Evolutionary conservation across 495 filamentous ascomycete genomes (phyloP), one percentile per base, ranked within the genome.

Genomic region (Mycothermus thermophilus): DNA sequence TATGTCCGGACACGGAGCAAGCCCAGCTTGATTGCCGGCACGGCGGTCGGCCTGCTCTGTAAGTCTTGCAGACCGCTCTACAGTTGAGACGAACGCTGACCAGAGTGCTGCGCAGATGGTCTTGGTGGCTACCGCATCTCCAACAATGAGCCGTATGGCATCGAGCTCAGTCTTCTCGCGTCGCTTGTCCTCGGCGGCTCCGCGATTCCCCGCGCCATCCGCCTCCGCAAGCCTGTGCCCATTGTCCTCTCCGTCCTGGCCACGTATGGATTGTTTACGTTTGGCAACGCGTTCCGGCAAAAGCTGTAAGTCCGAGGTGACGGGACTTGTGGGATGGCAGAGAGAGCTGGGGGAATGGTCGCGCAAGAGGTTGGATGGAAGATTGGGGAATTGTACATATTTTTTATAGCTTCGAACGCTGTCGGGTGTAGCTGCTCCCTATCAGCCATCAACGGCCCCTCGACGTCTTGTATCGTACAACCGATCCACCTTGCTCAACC

Each of bases 171-270:
- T 4, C 59, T 92, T 16, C 66, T 94, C 18, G 90, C 90, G 2
- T 88, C 81, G 8, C 44, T 79, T 19, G 66, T 95, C 13, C 64
- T 97, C 32, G 85, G 80, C 5, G 86, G 83, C 2, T 74, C 75
- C 23, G 80, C 80, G 5, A 70, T 94, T 32, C 90, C 90, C 9
- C 67, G 92, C 28, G 92, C 84, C 6, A 72, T 96, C 35, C 77
- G 73, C 58, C 70, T 75, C 31, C 62, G 64, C 44, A 93, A 93
- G 69, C 74, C 79, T 2, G 67, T 94, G 40, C 86, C 86, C 9
- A 57, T 75, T 32, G 71, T 73, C 13, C 55, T 94, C 51, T 83
- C 79, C 47, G 32, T 79, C 32, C 42, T 80, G 37, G 75, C 77
- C 4, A 30, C 63, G 17, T 71, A 64, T 48, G 77, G 77, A 10